Conservation (phyloP, 108 stramenopile species). For the Nannochloropsis salina region DNA sequence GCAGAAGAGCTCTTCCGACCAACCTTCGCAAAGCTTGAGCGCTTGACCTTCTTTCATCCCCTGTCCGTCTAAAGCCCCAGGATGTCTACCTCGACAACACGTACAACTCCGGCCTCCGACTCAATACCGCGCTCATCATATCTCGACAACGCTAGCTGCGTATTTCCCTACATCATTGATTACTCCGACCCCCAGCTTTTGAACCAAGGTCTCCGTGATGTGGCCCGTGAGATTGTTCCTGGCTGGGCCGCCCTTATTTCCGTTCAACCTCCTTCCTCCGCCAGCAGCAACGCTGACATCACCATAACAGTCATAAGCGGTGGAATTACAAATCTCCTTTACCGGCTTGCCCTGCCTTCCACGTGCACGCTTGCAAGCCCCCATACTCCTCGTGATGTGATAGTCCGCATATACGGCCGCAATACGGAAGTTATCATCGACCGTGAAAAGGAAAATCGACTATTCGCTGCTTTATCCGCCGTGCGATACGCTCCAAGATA, state of each 20-base stretch:
- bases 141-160: background rate
- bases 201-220: conserved; percentile 2
- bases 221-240: background rate
- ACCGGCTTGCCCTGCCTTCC: background rate
- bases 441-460: conserved; percentile 42
- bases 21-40: too few species aligned
- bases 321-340: background rate
- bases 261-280: background rate
- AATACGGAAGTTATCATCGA: conserved; percentile 57
- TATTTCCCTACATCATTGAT: background rate
- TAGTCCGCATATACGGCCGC: conserved; percentile 53
- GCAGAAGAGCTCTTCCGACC: too few species aligned
- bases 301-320: background rate
- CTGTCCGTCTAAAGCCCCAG: too few species aligned
- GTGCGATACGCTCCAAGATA: conserved; percentile 45
- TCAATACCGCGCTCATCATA: background rate
- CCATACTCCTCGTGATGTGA: conserved; percentile 21
- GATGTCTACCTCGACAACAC: too few species aligned
- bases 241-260: background rate
- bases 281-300: background rate
- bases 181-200: background rate
- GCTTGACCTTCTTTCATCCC: too few species aligned
- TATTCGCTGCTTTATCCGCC: conserved; percentile 51
- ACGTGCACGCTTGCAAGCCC: background rate
- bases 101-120: too few species aligned